Evolutionary conservation across 106 monocot species (phyloP).

Genomic region (Hemerocallis citrina): DNA sequence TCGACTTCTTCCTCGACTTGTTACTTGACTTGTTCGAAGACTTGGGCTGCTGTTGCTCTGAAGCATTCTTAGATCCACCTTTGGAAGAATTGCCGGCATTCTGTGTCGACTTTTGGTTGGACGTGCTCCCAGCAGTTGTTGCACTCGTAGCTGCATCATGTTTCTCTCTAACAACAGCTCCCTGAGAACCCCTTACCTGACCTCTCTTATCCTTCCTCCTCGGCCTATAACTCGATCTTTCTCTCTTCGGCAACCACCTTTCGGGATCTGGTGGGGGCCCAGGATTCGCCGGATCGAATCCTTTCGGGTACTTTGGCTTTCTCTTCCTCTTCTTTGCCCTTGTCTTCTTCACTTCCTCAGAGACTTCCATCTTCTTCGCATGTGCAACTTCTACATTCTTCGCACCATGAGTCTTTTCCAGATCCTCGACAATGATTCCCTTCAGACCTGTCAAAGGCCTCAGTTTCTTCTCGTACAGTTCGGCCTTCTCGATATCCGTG

Average conservation of each 20-base stretch:
- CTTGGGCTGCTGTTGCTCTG: constrained; percentile 22
- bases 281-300: constrained; percentile 86
- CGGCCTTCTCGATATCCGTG: constrained; percentile 73
- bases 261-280: constrained; percentile 95
- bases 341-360: constrained; percentile 59
- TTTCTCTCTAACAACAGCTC: constrained; percentile 72
- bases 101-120: constrained; percentile 24
- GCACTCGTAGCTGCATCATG: constrained; percentile 33
- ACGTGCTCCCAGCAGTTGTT: neutral
- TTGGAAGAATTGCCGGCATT: constrained; percentile 16
- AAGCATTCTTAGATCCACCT: constrained; percentile 7
- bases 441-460: constrained; percentile 60
- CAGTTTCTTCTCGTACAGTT: constrained; percentile 65
- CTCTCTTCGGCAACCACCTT: constrained; percentile 91
- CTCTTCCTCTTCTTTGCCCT: constrained; percentile 91
- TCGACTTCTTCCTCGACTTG: constrained; percentile 58
- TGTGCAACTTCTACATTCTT: constrained; percentile 44
- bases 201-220: constrained; percentile 93
- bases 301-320: constrained; percentile 87
- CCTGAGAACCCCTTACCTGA: constrained; percentile 88
- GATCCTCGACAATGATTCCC: constrained; percentile 48
- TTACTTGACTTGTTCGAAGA: constrained; percentile 34
- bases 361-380: constrained; percentile 28
- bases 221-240: constrained; percentile 84
- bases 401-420: constrained; percentile 85